These are phyloP conservation scores for Trametes cubensis DNA, from an alignment of 768 basidiomycete species.

Conservation along the genomic window DNA sequence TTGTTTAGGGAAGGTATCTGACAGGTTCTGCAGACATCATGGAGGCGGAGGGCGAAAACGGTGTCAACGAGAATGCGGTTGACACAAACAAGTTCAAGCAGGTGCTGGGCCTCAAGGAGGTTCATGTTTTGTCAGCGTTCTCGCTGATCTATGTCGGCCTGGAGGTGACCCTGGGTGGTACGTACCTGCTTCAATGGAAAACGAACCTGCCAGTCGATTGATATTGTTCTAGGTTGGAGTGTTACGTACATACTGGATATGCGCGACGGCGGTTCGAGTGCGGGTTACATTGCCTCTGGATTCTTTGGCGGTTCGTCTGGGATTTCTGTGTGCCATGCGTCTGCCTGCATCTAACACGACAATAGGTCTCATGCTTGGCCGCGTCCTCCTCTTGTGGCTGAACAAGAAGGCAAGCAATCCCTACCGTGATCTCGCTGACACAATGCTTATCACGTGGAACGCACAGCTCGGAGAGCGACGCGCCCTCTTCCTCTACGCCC, in stretches of 20 bases:
- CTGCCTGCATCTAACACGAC: neutral
- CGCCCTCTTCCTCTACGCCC: constrained; percentile 31
- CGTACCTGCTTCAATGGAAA: neutral
- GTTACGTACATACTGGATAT: constrained; percentile 46
- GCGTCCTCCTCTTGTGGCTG: constrained; percentile 29
- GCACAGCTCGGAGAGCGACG: constrained; percentile 29
- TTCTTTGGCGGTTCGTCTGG: constrained; percentile 40
- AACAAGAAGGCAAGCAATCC: constrained; percentile 26
- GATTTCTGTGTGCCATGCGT: too few species aligned
- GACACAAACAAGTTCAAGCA: constrained; percentile 36
- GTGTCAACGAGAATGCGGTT: constrained; percentile 34
- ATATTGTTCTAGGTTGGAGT: constrained; percentile 41
- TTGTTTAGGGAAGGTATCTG: too few species aligned
- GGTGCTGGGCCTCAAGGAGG: constrained; percentile 37
- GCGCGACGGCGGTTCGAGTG: constrained; percentile 39
- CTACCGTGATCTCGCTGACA: too few species aligned
- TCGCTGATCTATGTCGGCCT: constrained; percentile 46
- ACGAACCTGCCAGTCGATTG: too few species aligned
- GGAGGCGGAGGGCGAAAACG: constrained; percentile 28
- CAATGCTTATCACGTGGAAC: neutral
- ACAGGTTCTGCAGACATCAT: constrained; percentile 31
- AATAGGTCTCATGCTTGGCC: constrained; percentile 32
- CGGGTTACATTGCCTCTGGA: constrained; percentile 48
- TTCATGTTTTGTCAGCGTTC: constrained; percentile 45
- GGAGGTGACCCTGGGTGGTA: constrained; percentile 47